Base-by-base conservation (phyloP, 2,329 filamentous ascomycete species). In the Cladobotryum protrusum region DNA sequence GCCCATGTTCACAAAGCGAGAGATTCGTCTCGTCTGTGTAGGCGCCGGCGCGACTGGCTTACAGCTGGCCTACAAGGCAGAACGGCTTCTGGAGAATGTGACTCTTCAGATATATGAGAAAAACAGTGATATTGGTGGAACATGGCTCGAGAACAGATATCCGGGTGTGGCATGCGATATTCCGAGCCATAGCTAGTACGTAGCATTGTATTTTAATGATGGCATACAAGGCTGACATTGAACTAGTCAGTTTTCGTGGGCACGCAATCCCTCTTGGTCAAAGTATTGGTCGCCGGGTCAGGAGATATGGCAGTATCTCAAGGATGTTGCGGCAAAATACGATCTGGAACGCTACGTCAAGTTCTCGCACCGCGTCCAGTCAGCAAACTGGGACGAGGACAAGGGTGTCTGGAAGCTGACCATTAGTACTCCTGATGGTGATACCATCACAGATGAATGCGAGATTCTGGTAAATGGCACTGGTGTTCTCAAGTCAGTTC, bases 121-220 rank as follows among this genome's bases (percentile, higher is more conserved):
- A 64, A 79, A 79, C 57, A 59, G 62, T 12, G 71, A 73, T 34
- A 67, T 79, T 15, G 78, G 77, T 20, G 78, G 78, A 7, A 80
- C 77, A 1, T 82, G 78, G 78, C 69, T 72, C 54, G 78, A 80
- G 59, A 80, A 79, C 58, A 66, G 72, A 18, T 82, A 82, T 52
- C 78, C 78, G 0, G 78, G 78, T 20, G 79, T 76, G 56, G 66
- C 67, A 53, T 80, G 76, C 59, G 78, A 81, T 59, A 71, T 81
- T 17, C 77, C 77, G 9, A 76, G 72, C 58, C 81, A 83, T 64
- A 81, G 77, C 61, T 84, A 84, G 35, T 37, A 17, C 14, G 35
- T 37, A 13, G n/a, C 12, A 17, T 12, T 6, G 35, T 17, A 8
- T 5, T 37, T 2, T 2, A 12, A 9, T 17, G 35, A 17, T n/a